Conservation (phyloP, 2,329 filamentous ascomycete genomes). For the Curvularia sp. region DNA sequence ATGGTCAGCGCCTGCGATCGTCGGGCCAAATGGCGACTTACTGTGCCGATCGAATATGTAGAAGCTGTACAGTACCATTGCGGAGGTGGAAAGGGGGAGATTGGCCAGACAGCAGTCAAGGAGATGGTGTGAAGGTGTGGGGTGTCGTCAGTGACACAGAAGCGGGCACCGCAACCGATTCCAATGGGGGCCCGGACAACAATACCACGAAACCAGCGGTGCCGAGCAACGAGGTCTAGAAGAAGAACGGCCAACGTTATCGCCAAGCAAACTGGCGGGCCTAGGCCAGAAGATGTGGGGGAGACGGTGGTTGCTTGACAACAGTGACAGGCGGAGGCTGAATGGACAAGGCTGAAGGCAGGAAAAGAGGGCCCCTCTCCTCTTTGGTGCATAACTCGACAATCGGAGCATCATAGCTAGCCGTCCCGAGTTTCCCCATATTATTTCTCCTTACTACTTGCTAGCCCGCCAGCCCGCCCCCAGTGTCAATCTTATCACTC, state of each 20-base stretch:
- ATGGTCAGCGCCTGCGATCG: conserved; percentile 23
- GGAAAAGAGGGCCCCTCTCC: conserved; percentile 15
- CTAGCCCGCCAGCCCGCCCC: conserved; percentile 11
- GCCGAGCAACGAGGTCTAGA: too few relatives aligned
- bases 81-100: neutral
- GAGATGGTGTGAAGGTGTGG: conserved; percentile 1
- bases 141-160: conserved; percentile 10
- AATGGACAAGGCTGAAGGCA: conserved; percentile 9
- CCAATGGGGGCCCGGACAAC: neutral
- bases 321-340: conserved; percentile 17
- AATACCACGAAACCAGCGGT: too few relatives aligned
- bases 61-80: conserved; percentile 95
- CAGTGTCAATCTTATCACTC: conserved; percentile 12
- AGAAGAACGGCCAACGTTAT: neutral
- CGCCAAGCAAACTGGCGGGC: conserved; percentile 7
- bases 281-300: neutral
- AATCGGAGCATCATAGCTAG: conserved; percentile 16
- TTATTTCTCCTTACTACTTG: conserved; percentile 23
- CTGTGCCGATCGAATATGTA: conserved; percentile 99
- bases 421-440: conserved; percentile 22
- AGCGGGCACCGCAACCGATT: conserved; percentile 5
- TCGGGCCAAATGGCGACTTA: conserved; percentile 55
- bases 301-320: neutral
- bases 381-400: neutral
- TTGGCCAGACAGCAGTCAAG: neutral